Conservation (phyloP, 768 basidiomycete species). For the Vishniacozyma victoriae region DNA sequence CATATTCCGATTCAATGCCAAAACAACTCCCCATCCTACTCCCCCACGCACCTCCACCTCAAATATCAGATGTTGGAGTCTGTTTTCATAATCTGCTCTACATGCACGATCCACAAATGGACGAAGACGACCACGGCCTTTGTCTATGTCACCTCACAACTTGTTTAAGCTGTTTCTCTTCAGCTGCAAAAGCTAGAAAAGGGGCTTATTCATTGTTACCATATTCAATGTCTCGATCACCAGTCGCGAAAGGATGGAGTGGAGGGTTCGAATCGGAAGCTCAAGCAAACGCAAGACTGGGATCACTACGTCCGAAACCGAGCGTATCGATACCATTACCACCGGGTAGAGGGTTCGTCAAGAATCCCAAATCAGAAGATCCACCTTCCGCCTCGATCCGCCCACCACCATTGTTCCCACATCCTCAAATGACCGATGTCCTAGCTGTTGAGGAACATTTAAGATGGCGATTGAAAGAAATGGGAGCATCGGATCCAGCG, state of each 20-base stretch:
- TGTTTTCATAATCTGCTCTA: slow-evolving; percentile 42
- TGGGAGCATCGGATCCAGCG: slow-evolving; percentile 44
- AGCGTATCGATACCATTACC: slow-evolving; percentile 9
- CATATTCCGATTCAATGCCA: slow-evolving; percentile 15
- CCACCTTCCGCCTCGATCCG: slow-evolving; percentile 3
- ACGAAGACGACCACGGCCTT: slow-evolving; percentile 38
- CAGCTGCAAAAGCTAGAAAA: slow-evolving; percentile 15
- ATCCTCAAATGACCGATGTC: slow-evolving; percentile 47
- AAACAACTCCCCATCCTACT: slow-evolving; percentile 8
- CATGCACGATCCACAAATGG: slow-evolving; percentile 33
- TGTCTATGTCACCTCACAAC: slow-evolving; percentile 39
- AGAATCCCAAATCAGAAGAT: slow-evolving; percentile 17
- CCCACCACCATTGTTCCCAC: slow-evolving; percentile 34
- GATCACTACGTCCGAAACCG: slow-evolving; percentile 2
- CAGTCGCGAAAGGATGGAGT: slow-evolving; percentile 20
- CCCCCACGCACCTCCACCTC: not conserved
- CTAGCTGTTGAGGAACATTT: slow-evolving; percentile 46
- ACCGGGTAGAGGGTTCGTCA: slow-evolving; percentile 28
- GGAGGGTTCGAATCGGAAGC: slow-evolving; percentile 23
- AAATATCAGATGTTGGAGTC: slow-evolving; percentile 20
- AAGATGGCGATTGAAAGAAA: slow-evolving; percentile 44
- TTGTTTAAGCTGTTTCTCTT: slow-evolving; percentile 30
- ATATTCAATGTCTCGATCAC: slow-evolving; percentile 13
- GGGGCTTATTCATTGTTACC: slow-evolving; percentile 28
- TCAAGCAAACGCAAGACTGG: slow-evolving; percentile 18